Evolutionary conservation across 768 basidiomycete genomes (phyloP).

Genomic region (Rhizopogon rudus): DNA sequence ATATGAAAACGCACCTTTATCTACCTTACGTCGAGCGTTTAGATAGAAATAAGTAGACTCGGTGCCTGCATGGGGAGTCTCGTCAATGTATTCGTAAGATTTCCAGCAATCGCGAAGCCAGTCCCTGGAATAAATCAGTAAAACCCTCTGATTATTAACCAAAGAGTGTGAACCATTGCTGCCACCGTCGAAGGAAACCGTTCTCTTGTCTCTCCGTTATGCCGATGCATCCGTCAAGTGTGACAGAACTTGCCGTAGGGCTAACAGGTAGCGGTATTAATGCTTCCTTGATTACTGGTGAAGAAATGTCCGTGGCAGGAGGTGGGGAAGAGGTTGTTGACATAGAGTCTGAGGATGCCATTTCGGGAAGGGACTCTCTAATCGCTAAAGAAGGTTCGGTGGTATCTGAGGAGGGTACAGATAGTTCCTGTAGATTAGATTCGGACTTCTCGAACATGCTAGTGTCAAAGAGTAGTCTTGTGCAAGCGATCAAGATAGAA

Average conservation of each 20-base stretch:
- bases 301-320: background rate
- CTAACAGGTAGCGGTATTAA: background rate
- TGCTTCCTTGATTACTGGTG: background rate
- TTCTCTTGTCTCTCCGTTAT: constrained; percentile 1
- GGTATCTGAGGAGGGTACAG: background rate
- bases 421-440: background rate
- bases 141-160: background rate
- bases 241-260: background rate
- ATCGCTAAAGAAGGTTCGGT: background rate
- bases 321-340: background rate
- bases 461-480: background rate
- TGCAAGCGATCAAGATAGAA: background rate
- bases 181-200: constrained; percentile 4
- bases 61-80: background rate
- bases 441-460: background rate
- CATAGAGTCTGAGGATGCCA: background rate
- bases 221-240: background rate
- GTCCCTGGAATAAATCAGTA: constrained; percentile 2
- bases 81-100: background rate
- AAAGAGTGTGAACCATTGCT: background rate
- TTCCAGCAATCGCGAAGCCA: background rate
- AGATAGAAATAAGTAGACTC: background rate
- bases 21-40: background rate
- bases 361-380: background rate
- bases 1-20: background rate